Evolutionary conservation across 2,329 filamentous ascomycete species (phyloP), one percentile per base, ranked within the genome.

Genomic region (Ampelomyces quisqualis): DNA sequence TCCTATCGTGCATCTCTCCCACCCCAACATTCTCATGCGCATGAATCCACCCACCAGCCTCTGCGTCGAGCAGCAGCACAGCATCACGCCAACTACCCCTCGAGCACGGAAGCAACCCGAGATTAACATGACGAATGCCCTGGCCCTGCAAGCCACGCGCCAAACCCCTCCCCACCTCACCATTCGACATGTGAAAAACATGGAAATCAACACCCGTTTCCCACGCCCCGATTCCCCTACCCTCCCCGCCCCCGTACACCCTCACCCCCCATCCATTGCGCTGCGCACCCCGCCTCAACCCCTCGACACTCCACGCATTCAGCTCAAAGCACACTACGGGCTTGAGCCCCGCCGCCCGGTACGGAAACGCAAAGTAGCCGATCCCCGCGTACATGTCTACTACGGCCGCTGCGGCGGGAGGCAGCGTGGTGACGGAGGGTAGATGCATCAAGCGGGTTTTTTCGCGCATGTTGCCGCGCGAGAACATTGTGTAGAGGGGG

Each of bases 401-500:
- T 2, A 69, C 72, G 45, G 55, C 20, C 35, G 53, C 2, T 40
- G 33, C 53, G 60, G 58, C 4, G 39, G 22, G 21, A 5, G 18
- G 20, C 11, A 38, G 35, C 1, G 72, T 58, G 6, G 60, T 59
- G 6, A 70, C 64, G 1, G 77, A 51, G 0, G 63, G n/a, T n/a
- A n/a, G n/a, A n/a, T n/a, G 64, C 4, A 95, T 68, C 1, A 96
- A 69, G 9, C 91, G 76, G 0, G 86, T 82, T 65, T 96, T 97
- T 69, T 97, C 91, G 35, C 83, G 86, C 44, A 96, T 75, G 67
- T 96, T 97, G 3, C 91, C 90, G 1, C 90, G 80, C 48, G 85
- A 90, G 66, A 97, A 97, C 90, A 96, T 96, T 18, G 90, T 95
- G 76, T 89, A 90, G 1, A 84, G 70, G 10, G 91, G 91, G 1